Percentiles rank a stretch among this genome's conserved stretches.
phyloP scores from a whole-genome alignment of 768 basidiomycete species.

The Boletus reticulatus region DNA sequence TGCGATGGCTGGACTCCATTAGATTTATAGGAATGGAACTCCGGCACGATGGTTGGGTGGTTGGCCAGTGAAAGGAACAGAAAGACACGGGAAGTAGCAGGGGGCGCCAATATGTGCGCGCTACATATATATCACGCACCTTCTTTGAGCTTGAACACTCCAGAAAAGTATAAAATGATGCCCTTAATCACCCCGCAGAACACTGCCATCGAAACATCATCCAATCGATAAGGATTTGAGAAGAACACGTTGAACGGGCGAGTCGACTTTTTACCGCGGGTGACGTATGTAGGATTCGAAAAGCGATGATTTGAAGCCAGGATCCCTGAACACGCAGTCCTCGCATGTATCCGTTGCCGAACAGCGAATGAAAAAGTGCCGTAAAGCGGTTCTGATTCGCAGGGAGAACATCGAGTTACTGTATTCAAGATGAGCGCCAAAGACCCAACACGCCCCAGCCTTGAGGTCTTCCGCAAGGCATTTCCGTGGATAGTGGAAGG shows the following conservation, averaged over 20 bases:
- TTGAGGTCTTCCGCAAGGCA: slow-evolving; percentile 6
- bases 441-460: slow-evolving; percentile 12
- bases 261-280: slow-evolving; percentile 5
- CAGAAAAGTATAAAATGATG: slow-evolving; percentile 2
- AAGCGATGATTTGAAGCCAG: slow-evolving; percentile 2
- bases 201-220: slow-evolving; percentile 5
- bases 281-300: slow-evolving; percentile 8
- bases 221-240: slow-evolving; percentile 11
- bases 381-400: slow-evolving; percentile 1
- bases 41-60: not conserved
- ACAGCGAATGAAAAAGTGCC: slow-evolving; percentile 1
- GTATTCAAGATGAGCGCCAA: slow-evolving; percentile 16
- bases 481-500: not conserved
- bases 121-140: slow-evolving; percentile 5
- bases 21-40: slow-evolving; percentile 19
- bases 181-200: not conserved
- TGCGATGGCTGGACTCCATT: not conserved
- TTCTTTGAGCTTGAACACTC: not conserved
- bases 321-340: slow-evolving; percentile 16
- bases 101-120: slow-evolving; percentile 13
- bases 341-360: slow-evolving; percentile 7
- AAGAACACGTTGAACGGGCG: slow-evolving; percentile 16
- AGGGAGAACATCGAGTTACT: not conserved
- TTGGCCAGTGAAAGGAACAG: not conserved
- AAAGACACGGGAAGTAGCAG: not conserved